phyloP scores from a whole-genome alignment of 441 rosid species.

The Daphne laureola region DNA sequence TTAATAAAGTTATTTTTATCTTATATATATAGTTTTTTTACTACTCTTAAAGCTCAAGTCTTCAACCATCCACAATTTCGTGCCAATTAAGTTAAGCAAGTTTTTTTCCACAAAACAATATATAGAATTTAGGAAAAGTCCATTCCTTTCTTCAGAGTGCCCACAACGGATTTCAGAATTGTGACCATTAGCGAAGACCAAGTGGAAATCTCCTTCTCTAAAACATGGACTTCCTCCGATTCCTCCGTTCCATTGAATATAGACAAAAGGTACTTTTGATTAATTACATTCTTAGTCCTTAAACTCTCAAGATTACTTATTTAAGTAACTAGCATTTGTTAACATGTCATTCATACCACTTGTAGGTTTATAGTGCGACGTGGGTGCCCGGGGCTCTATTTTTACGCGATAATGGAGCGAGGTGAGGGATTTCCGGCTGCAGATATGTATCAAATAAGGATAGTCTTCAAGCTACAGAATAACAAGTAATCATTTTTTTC shows the following conservation, averaged over 20 bases:
- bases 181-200: conserved; percentile 38
- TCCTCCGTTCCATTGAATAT: conserved; percentile 49
- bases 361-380: conserved; percentile 50
- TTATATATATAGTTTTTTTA: no score
- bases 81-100: no score
- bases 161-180: conserved; percentile 35
- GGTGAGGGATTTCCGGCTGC: conserved; percentile 57
- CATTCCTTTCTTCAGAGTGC: conserved; percentile 29
- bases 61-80: no score
- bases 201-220: conserved; percentile 59
- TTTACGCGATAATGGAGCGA: conserved; percentile 57
- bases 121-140: no score
- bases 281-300: background rate
- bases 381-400: conserved; percentile 51
- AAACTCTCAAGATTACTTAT: background rate
- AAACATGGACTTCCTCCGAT: conserved; percentile 30
- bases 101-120: no score
- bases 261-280: conserved; percentile 52
- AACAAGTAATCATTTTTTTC: conserved; percentile 27
- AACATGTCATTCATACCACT: no score
- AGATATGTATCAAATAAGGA: conserved; percentile 58
- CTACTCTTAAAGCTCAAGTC: no score
- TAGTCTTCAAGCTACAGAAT: conserved; percentile 55
- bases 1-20: no score
- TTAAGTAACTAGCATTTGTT: no score